Conservation (phyloP, 805 yeast species). For the Wickerhamomyces chaumierensis region DNA sequence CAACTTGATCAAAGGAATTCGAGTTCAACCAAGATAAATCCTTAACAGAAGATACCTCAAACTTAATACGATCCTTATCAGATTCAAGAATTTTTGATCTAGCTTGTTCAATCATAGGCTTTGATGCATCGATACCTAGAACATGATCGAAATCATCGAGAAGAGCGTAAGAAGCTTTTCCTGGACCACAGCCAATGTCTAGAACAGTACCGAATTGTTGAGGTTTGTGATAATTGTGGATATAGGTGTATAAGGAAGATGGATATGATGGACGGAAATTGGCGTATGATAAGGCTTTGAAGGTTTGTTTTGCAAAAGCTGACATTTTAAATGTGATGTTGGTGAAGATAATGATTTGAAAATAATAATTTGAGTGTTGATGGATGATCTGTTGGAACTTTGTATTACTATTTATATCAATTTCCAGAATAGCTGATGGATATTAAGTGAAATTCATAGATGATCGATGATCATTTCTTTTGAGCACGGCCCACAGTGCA, state of each 20-base stretch:
- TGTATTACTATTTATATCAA: too few relatives aligned
- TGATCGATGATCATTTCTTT: too few relatives aligned
- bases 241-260: constrained; percentile 29
- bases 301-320: constrained; percentile 37
- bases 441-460: too few relatives aligned
- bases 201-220: constrained; percentile 26
- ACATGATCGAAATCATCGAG: constrained; percentile 30
- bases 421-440: too few relatives aligned
- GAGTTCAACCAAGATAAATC: constrained; percentile 24
- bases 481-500: too few relatives aligned
- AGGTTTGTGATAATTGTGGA: constrained; percentile 29
- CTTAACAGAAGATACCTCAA: constrained; percentile 17
- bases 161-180: constrained; percentile 46
- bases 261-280: constrained; percentile 57
- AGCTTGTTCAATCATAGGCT: constrained; percentile 37
- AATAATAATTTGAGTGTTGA: too few relatives aligned
- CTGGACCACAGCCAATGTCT: constrained; percentile 69
- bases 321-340: too few relatives aligned
- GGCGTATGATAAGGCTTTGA: constrained; percentile 37
- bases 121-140: constrained; percentile 49
- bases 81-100: constrained; percentile 9
- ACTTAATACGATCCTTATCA: constrained; percentile 13
- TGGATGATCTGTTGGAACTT: too few relatives aligned
- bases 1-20: constrained; percentile 45
- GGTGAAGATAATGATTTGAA: too few relatives aligned